Conservation (phyloP, 192 early-diverging fungal species). For the Haplosporangium gracile region DNA sequence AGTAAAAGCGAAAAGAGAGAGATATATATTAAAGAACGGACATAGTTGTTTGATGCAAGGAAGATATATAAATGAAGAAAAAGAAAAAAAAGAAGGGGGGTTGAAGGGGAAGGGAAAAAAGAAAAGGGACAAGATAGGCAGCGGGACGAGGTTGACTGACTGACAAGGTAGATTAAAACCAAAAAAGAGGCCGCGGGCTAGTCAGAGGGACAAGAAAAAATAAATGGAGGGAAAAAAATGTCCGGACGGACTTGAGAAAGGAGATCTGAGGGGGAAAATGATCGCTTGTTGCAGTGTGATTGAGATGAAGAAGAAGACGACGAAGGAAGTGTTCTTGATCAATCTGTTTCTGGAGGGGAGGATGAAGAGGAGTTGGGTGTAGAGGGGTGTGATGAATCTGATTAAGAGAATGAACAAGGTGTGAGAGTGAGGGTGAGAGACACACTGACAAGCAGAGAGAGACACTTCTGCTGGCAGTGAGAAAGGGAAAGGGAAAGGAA, state of each 20-base stretch:
- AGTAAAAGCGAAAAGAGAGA: too few species aligned
- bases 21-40: too few species aligned
- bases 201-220: slow-evolving; percentile 2
- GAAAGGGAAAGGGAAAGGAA: not conserved
- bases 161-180: not conserved
- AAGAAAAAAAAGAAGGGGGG: too few species aligned
- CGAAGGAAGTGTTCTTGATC: too few species aligned
- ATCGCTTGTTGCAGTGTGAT: too few species aligned
- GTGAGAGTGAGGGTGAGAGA: not conserved
- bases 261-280: not conserved
- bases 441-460: not conserved
- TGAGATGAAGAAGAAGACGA: too few species aligned
- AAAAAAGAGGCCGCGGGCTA: not conserved
- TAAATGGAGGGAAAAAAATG: not conserved
- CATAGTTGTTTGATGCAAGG: too few species aligned
- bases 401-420: not conserved
- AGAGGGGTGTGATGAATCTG: not conserved
- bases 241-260: not conserved
- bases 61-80: too few species aligned
- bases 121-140: not conserved
- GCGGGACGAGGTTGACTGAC: not conserved
- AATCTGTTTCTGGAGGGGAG: not conserved
- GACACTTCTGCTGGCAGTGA: not conserved
- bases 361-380: not conserved
- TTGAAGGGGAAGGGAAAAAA: not conserved